A percentile compares a stretch with the other conserved stretches of the same genome.
These are phyloP conservation scores for Hypoxylon cercidicola DNA, from an alignment of 495 filamentous ascomycete genomes.

Conservation along the genomic window DNA sequence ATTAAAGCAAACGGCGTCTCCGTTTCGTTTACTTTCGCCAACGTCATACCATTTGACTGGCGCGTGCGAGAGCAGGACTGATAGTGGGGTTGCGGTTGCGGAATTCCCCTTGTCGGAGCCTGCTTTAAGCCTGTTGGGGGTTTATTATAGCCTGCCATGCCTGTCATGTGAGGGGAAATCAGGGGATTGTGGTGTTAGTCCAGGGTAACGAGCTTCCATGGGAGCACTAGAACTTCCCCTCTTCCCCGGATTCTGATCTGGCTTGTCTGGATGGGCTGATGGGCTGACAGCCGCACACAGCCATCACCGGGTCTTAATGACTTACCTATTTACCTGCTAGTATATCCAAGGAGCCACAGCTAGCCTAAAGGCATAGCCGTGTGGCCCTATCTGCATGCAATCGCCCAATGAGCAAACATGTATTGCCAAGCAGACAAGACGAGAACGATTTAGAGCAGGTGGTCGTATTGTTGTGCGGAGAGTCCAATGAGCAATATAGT, in stretches of 20 bases:
- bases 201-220: constrained; percentile 2
- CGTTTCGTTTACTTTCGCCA: constrained; percentile 34
- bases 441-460: too few species aligned
- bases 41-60: constrained; percentile 38
- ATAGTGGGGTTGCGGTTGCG: constrained; percentile 28
- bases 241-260: constrained; percentile 31
- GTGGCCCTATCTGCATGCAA: constrained; percentile 7
- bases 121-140: neutral
- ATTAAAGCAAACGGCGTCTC: constrained; percentile 37
- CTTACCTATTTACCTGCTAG: constrained; percentile 1
- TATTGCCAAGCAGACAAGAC: constrained; percentile 14
- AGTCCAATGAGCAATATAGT: too few species aligned
- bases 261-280: too few species aligned
- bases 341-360: constrained; percentile 13
- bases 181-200: constrained; percentile 36
- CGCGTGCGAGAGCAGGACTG: constrained; percentile 15
- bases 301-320: neutral
- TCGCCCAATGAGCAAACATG: constrained; percentile 29
- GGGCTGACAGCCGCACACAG: constrained; percentile 31
- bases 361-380: constrained; percentile 8
- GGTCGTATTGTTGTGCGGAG: too few species aligned
- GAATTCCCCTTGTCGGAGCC: constrained; percentile 24
- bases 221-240: constrained; percentile 8
- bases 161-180: constrained; percentile 34
- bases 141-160: too few species aligned